Evolutionary conservation across 352 stramenopile genomes (phyloP).

Genomic region (Pseudoperonospora humuli): DNA sequence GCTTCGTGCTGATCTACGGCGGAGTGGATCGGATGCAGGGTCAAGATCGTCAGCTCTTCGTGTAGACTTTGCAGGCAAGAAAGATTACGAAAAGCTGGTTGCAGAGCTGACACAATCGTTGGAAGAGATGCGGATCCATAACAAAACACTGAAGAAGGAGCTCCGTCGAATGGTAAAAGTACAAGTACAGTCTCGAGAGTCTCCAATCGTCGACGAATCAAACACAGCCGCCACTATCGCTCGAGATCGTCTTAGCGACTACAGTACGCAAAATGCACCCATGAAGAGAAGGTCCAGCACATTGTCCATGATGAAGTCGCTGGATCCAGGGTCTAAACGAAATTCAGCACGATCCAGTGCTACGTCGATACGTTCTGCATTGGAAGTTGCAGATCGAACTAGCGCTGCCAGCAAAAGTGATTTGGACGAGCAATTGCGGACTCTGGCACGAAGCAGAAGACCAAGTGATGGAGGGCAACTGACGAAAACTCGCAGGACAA

Average conservation of each 20-base stretch:
- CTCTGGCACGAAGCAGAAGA: too few species aligned
- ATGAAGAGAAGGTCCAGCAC: slow-evolving; percentile 31
- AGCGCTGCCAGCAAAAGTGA: too few species aligned
- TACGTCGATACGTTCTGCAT: too few species aligned
- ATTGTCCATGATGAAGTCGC: slow-evolving; percentile 54
- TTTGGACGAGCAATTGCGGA: too few species aligned
- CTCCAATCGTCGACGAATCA: background rate
- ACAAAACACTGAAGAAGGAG: slow-evolving; percentile 82
- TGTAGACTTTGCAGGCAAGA: slow-evolving; percentile 50
- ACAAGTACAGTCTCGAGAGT: slow-evolving; percentile 29
- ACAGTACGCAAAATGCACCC: background rate
- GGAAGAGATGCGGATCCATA: slow-evolving; percentile 57
- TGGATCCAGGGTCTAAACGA: too few species aligned
- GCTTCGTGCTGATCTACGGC: slow-evolving; percentile 50
- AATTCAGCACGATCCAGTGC: too few species aligned
- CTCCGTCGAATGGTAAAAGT: slow-evolving; percentile 64
- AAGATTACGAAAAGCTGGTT: slow-evolving; percentile 66
- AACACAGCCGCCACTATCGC: too few species aligned
- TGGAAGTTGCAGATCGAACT: too few species aligned
- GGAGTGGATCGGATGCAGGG: slow-evolving; percentile 21
- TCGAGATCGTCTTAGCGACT: too few species aligned
- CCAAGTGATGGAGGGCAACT: too few species aligned
- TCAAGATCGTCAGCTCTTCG: slow-evolving; percentile 8
- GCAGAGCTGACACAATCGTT: slow-evolving; percentile 60
- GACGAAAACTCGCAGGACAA: too few species aligned